Evolutionary conservation across 306 rosid genomes (phyloP).

Genomic region (Dryas drummondii): DNA sequence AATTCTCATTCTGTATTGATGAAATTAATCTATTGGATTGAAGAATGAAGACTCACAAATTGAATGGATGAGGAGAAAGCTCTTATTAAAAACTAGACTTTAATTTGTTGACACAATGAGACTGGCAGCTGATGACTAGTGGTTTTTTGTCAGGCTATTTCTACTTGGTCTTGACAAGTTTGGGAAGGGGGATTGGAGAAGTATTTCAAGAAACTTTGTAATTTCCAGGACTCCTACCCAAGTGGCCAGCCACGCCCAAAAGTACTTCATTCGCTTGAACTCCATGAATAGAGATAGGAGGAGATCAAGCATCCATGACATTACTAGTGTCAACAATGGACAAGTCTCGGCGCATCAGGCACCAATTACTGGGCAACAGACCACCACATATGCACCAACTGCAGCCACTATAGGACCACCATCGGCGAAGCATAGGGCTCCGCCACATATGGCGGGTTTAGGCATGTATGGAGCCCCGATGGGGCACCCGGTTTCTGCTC

Average conservation of each 20-base stretch:
- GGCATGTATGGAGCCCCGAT: conserved; percentile 90
- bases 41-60: not conserved
- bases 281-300: conserved; percentile 96
- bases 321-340: conserved; percentile 81
- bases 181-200: conserved; percentile 99
- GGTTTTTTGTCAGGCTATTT: conserved; percentile 58
- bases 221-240: conserved; percentile 97
- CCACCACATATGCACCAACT: conserved; percentile 42
- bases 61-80: not conserved
- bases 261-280: conserved; percentile 89
- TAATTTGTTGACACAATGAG: no score
- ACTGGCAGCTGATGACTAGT: conserved; percentile 6
- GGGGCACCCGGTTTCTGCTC: conserved; percentile 84
- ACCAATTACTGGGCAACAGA: conserved; percentile 88
- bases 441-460: conserved; percentile 61
- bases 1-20: not conserved
- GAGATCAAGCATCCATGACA: conserved; percentile 95
- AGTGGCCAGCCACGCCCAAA: conserved; percentile 98
- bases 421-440: conserved; percentile 60
- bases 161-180: conserved; percentile 94
- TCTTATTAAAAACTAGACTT: no score
- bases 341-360: conserved; percentile 58
- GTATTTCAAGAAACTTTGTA: conserved; percentile 95
- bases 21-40: not conserved
- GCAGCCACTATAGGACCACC: conserved; percentile 32